Conservation (phyloP, 2,329 filamentous ascomycete species). For the Fusarium miscanthi region DNA sequence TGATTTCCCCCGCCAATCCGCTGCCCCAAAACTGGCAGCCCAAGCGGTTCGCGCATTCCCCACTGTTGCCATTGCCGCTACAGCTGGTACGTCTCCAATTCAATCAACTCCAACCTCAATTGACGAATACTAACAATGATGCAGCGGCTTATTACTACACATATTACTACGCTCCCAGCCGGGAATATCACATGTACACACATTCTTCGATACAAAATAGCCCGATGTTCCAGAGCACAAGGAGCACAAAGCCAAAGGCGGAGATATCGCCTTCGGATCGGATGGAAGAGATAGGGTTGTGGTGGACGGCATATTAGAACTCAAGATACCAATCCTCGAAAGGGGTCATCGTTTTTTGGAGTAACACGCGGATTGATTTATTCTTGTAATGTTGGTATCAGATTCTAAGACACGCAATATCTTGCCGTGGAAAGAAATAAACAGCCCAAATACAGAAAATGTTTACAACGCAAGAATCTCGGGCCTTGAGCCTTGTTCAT, state of each 20-base stretch:
- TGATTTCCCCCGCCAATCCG: neutral
- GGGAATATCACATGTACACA: neutral
- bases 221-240: neutral
- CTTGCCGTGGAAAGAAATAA: too few relatives aligned
- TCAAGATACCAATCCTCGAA: too few relatives aligned
- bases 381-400: too few relatives aligned
- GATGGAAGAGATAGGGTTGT: neutral
- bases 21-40: neutral
- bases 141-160: neutral
- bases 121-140: rapidly evolving
- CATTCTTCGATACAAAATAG: neutral
- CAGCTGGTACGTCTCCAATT: neutral
- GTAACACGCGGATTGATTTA: too few relatives aligned
- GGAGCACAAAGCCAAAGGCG: neutral
- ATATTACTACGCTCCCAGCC: neutral
- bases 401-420: too few relatives aligned
- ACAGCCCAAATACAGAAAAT: too few relatives aligned
- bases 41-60: neutral
- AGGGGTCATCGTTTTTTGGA: too few relatives aligned
- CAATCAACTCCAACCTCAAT: neutral
- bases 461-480: too few relatives aligned
- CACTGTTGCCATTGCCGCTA: neutral
- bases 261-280: neutral
- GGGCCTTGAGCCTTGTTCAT: too few relatives aligned
- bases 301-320: neutral